phyloP scores from a whole-genome alignment of 345 rosid species.

The Punica granatum region DNA sequence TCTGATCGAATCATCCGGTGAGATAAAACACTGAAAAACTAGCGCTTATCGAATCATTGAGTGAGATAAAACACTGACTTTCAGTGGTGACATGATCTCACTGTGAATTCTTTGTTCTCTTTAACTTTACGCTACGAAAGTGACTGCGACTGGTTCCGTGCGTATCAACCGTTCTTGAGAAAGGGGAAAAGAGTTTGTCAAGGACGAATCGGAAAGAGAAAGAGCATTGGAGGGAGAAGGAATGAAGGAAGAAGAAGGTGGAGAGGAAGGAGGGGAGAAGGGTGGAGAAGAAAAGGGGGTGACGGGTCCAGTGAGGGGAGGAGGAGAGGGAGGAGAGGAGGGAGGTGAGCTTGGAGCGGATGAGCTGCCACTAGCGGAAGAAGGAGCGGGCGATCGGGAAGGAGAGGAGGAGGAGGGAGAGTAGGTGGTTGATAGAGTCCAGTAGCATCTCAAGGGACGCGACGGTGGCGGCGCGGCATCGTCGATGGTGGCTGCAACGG shows the following conservation, averaged over 20 bases:
- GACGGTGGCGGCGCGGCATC: not conserved
- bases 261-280: constrained; percentile 61
- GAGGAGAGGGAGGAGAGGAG: constrained; percentile 48
- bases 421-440: constrained; percentile 42
- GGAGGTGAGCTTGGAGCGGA: constrained; percentile 55
- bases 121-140: too few species aligned
- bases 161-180: too few species aligned
- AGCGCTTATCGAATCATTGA: too few species aligned
- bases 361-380: constrained; percentile 68
- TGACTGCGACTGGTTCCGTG: constrained; percentile 54
- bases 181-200: constrained; percentile 63
- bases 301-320: constrained; percentile 13
- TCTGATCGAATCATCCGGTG: too few species aligned
- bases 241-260: constrained; percentile 58
- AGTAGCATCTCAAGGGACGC: constrained; percentile 51
- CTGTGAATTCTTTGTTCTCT: too few species aligned
- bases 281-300: constrained; percentile 40
- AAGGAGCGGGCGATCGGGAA: constrained; percentile 51
- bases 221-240: constrained; percentile 37
- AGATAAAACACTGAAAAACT: too few species aligned
- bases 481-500: constrained; percentile 6
- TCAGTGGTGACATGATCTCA: too few species aligned
- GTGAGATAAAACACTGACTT: too few species aligned
- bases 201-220: constrained; percentile 63
- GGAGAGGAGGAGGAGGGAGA: constrained; percentile 64